Base-by-base conservation (phyloP, 2,329 filamentous ascomycete genomes). In the Chaetomiaceae sp. region DNA sequence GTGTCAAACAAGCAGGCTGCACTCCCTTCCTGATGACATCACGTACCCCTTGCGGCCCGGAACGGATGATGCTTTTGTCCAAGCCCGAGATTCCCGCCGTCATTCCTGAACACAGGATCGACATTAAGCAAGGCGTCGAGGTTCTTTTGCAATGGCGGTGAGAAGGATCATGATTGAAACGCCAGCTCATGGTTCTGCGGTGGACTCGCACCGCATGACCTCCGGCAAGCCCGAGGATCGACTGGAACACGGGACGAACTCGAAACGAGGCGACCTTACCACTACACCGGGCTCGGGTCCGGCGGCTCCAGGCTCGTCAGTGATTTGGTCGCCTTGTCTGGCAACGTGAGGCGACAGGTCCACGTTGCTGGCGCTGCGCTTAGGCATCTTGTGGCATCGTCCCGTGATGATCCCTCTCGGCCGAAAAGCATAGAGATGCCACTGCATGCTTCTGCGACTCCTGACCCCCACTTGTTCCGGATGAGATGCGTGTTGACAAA, bases 311-410 rank as follows among this genome's bases (percentile, higher is more conserved):
- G n/a, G n/a, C n/a, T n/a, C n/a, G n/a, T n/a, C n/a, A n/a, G n/a
- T 19, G 5, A 34, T 11, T 14, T 47, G 29, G 47, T 36, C 37
- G 52, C 52, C 52, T 51, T 54, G 14, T 19, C 9, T 43, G 42
- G 47, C 42, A 55, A 55, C 47, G 47, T 43, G 38, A 55, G 53
- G 53, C 43, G 44, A 44, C 53, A 3, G n/a, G 17, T 9, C 25
- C 7, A n/a, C 22, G 20, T 37, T 11, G 37, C n/a, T 23, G 25
- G n/a, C n/a, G 14, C n/a, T n/a, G n/a, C n/a, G n/a, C n/a, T n/a
- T n/a, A n/a, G n/a, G n/a, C 34, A 12, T n/a, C 29, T 17, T 47
- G 19, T n/a, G 11, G 31, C 15, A 14, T 20, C 43, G 37, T 39
- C 37, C 29, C 37, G 43, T 44, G 43, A 31, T 39, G 19, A 11